Conservation (phyloP, 1,139 yeast species). For the Yamadazyma mexicana region DNA sequence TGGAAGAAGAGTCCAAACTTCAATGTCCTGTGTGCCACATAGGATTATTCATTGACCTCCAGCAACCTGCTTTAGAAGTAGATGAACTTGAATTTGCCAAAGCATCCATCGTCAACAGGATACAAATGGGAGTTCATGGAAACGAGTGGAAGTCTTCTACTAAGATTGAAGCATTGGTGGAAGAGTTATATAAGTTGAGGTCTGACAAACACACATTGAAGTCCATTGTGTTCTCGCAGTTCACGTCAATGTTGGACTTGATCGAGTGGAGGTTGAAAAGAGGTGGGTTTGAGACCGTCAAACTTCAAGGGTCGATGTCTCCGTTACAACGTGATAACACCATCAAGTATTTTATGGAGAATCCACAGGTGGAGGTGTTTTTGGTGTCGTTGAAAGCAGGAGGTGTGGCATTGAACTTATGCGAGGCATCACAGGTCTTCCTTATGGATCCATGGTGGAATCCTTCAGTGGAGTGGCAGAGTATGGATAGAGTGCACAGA, state of each 20-base stretch:
- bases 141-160: conserved; percentile 91
- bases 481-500: conserved; percentile 97
- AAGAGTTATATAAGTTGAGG: conserved; percentile 82
- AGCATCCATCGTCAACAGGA: conserved; percentile 85
- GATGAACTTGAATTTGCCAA: conserved; percentile 65
- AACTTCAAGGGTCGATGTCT: conserved; percentile 94
- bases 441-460: conserved; percentile 99
- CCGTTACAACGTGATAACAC: conserved; percentile 93
- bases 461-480: conserved; percentile 97
- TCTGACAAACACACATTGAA: conserved; percentile 88
- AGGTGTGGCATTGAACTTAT: conserved; percentile 93
- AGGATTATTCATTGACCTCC: conserved; percentile 82
- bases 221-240: conserved; percentile 94
- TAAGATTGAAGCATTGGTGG: conserved; percentile 93
- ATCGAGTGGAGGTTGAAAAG: conserved; percentile 93
- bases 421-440: conserved; percentile 96
- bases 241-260: conserved; percentile 92
- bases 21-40: conserved; percentile 97
- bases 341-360: conserved; percentile 87
- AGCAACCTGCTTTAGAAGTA: conserved; percentile 83
- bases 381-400: conserved; percentile 96
- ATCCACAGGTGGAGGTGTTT: conserved; percentile 88
- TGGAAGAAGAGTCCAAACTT: conserved; percentile 58
- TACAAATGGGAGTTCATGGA: conserved; percentile 69
- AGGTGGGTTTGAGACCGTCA: conserved; percentile 93